Evolutionary conservation across 2,329 filamentous ascomycete genomes (phyloP), one percentile per base, ranked within the genome.

Genomic region (Botrytis paeoniae): DNA sequence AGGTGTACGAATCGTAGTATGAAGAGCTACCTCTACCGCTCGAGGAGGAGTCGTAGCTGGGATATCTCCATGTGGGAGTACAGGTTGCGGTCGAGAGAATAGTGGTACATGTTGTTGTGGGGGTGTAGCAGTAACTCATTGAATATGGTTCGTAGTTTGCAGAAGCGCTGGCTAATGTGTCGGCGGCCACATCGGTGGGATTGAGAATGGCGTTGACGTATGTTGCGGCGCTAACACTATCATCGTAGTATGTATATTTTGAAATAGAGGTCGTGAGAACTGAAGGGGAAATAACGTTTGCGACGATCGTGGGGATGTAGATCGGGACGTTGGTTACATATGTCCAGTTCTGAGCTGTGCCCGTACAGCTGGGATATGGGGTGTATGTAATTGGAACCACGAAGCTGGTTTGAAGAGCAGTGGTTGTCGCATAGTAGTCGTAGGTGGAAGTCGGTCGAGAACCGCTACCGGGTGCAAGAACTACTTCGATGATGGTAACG

Each of bases 301-400:
- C 45, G 16, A 57, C 5, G 20, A 41, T 69, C 1, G 16, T 54
- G 16, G 48, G 65, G 25, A 68, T 9, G 25, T 12, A 39, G 35
- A 69, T 41, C 3, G 48, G 35, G 10, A 69, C 35, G 18, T 41
- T 69, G 65, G 35, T 69, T 41, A 69, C 16, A n/a, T 69, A 69
- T 29, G 48, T 69, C 65, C 48, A 59, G n/a, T 20, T 43, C 32
- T 69, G 65, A 16, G 18, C 45, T 5, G 22, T 41, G 25, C 65
- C 65, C 22, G 25, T 41, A 41, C 45, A 68, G 9, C 45, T 69
- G 20, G 45, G 45, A 20, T 39, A 32, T n/a, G 45, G 45, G 1
- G 35, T 57, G 25, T 69, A 69, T 5, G 35, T 69, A 2, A 69
- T 22, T 32, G 65, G 65, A 57, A 57, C 65, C 9, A 57, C 9